Base-by-base conservation (phyloP, 1,284 basidiomycete genomes). In the Veloporphyrellus conicus region DNA sequence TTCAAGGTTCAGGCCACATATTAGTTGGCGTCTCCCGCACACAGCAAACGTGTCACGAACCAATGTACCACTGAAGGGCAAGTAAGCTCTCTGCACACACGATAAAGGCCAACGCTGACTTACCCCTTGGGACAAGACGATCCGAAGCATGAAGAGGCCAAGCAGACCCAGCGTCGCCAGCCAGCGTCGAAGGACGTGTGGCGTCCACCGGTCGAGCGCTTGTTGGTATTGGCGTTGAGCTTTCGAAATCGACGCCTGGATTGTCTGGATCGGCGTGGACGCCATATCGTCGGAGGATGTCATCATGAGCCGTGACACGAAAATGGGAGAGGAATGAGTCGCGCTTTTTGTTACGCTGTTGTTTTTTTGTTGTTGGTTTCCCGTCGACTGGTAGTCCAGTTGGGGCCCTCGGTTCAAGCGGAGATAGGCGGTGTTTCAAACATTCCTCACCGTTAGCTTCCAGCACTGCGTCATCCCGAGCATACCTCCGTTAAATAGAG, bases 121-220 rank as follows among this genome's bases (percentile, higher is more conserved):
- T 64, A 93, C 91, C 55, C 90, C 95, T 73, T 98, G 91, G 8
- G 89, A 76, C 36, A 96, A 66, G 11, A 98, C 74, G 56, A 99
- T 95, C 54, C 93, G 78, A 45, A 97, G 71, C 64, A 90, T 74
- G 67, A 99, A 99, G 29, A 98, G 41, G 33, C 76, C 60, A 45
- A 96, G 71, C 22, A 97, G 62, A 3, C 74, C 88, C 3, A 76
- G 75, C 6, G 92, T 93, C 18, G 77, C 78, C n/a, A 88, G 63
- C 96, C 96, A 99, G 54, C 96, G 81, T 61, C 95, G 81, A 18
- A 91, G 67, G 22, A 87, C 80, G 66, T 93, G 84, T 0, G 96
- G 96, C 3, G 95, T 97, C 69, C 90, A 87, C 41, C 87, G 79
- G 75, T 99, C 96, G 32, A 98, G 78, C 23, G 83, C 69, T 60